Conservation (phyloP, 139 green algal genomes). For the Pleodorina starrii region DNA sequence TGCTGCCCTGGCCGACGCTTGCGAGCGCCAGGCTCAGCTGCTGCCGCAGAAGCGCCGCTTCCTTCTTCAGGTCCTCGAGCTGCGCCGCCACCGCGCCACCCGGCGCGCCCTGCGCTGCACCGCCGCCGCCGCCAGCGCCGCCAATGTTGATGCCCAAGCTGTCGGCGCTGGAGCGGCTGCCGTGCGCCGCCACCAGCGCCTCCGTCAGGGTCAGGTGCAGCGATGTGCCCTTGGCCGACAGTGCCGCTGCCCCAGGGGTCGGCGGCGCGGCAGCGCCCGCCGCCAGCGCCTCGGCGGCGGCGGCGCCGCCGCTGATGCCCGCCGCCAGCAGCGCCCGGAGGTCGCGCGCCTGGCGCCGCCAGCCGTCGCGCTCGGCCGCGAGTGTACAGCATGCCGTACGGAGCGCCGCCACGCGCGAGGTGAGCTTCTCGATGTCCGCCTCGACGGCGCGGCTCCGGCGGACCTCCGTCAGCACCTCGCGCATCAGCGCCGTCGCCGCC, state of each 20-base stretch:
- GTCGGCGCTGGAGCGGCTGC: neutral
- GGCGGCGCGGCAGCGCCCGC: neutral
- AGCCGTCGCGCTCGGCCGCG: conserved; percentile 36
- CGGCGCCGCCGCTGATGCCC: neutral
- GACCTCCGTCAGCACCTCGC: conserved; percentile 35
- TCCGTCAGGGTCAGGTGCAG: neutral
- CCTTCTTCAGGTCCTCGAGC: neutral
- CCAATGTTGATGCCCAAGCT: neutral
- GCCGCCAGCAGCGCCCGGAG: conserved; percentile 20
- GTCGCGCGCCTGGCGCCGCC: conserved; percentile 19
- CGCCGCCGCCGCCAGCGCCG: neutral
- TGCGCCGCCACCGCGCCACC: neutral
- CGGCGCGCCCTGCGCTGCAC: neutral
- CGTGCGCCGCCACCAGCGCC: neutral
- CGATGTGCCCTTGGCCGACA: neutral
- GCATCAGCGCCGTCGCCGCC: neutral
- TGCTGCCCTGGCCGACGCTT: neutral
- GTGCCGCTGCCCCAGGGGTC: neutral
- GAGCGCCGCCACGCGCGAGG: neutral
- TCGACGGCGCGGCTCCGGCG: neutral
- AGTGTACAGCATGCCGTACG: conserved; percentile 8
- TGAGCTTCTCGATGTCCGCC: neutral
- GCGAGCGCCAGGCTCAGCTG: neutral
- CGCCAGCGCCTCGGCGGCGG: neutral
- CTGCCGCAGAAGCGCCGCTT: conserved; percentile 34